Conservation (phyloP, 2,329 filamentous ascomycete species). For the Aspergillus aculeatus region DNA sequence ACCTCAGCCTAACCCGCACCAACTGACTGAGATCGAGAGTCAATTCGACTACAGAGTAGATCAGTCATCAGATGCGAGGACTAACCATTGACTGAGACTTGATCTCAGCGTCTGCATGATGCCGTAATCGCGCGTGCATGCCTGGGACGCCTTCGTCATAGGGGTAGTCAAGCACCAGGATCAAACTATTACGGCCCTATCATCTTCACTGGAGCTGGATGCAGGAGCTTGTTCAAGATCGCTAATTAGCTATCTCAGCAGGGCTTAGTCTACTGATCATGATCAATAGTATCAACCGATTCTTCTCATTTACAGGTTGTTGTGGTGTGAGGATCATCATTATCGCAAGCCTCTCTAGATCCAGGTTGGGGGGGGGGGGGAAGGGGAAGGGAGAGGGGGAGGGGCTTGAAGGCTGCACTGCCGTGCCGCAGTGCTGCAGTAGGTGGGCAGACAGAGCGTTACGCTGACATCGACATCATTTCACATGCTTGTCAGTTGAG, state of each 20-base stretch:
- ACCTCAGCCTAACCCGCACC: not conserved
- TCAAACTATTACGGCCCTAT: constrained; percentile 16
- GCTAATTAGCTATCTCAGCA: not conserved
- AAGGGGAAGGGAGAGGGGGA: not conserved
- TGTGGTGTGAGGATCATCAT: not conserved
- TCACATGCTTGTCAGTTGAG: constrained; percentile 7
- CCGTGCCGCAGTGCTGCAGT: too few species aligned
- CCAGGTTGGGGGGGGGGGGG: not conserved
- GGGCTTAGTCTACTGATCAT: not conserved
- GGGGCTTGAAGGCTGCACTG: too few species aligned
- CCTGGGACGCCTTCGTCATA: constrained; percentile 6
- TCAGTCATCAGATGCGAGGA: not conserved
- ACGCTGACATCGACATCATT: constrained; percentile 25
- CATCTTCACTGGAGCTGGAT: not conserved
- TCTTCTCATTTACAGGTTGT: too few species aligned
- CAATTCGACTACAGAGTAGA: not conserved
- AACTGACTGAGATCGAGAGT: not conserved
- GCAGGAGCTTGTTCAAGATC: not conserved
- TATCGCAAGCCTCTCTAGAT: not conserved
- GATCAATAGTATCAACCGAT: not conserved
- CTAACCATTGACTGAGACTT: not conserved
- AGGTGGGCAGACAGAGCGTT: not conserved
- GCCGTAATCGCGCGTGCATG: constrained; percentile 24
- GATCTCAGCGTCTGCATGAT: constrained; percentile 20
- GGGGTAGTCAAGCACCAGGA: constrained; percentile 21